Conservation (phyloP, 495 filamentous ascomycete species). For the Annulohypoxylon stygium region DNA sequence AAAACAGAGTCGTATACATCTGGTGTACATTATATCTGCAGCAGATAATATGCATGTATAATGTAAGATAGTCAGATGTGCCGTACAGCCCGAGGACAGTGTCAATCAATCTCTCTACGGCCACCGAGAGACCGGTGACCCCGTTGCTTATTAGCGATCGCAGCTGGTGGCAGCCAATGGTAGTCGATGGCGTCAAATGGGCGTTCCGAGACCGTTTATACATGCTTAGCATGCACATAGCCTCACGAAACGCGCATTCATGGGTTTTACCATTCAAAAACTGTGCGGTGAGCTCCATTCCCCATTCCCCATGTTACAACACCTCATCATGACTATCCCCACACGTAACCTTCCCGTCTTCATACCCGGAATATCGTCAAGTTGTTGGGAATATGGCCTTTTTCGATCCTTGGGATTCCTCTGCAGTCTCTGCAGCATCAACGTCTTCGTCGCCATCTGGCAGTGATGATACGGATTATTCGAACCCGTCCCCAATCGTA, state of each 20-base stretch:
- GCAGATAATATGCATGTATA: slow-evolving; percentile 1
- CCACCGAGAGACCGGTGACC: slow-evolving; percentile 8
- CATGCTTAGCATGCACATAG: slow-evolving; percentile 11
- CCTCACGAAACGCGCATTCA: neutral
- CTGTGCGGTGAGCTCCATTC: neutral
- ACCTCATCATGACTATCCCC: slow-evolving; percentile 2
- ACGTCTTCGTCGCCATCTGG: neutral
- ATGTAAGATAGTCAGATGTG: slow-evolving; percentile 5
- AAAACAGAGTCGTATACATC: slow-evolving; percentile 1
- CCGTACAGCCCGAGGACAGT: neutral
- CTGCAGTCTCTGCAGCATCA: neutral
- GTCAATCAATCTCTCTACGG: neutral
- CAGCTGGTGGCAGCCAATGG: neutral
- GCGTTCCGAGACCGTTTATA: neutral
- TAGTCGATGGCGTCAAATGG: neutral
- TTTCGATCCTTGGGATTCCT: neutral
- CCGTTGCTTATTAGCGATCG: neutral
- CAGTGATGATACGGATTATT: neutral
- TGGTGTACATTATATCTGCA: neutral
- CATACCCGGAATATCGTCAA: slow-evolving; percentile 2
- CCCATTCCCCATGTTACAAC: neutral
- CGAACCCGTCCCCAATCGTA: slow-evolving; percentile 1
- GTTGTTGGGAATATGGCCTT: slow-evolving; percentile 15
- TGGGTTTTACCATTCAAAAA: slow-evolving; percentile 6
- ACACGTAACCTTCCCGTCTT: neutral